A percentile compares a stretch with the other conserved stretches of the same genome.
Evolutionary conservation across 2,329 filamentous ascomycete species (phyloP).

Genomic region (Chrysoporthe cubensis): DNA sequence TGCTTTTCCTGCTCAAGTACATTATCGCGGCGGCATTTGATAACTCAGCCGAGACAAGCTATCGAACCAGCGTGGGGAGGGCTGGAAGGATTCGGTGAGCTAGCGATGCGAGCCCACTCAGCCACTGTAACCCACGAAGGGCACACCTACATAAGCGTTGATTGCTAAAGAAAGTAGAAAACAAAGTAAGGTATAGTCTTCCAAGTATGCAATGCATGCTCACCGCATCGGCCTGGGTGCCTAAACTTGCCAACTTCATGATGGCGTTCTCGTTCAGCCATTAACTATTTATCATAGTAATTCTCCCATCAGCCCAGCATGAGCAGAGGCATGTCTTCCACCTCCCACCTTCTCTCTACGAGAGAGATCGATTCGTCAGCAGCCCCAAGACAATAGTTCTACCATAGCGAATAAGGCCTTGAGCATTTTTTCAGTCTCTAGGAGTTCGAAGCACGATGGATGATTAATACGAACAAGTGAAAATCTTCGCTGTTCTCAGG

Average conservation of each 20-base stretch:
- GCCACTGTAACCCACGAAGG: neutral
- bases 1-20: neutral
- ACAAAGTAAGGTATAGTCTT: neutral
- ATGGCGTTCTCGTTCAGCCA: neutral
- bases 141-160: neutral
- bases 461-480: neutral
- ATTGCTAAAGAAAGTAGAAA: neutral
- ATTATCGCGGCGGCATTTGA: neutral
- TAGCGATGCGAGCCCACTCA: slow-evolving; percentile 3
- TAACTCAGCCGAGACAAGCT: neutral
- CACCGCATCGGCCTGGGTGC: neutral
- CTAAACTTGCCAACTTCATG: neutral
- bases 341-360: neutral
- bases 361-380: neutral
- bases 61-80: neutral
- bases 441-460: neutral
- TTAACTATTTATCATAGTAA: neutral
- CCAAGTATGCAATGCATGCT: slow-evolving; percentile 4
- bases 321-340: neutral
- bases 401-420: neutral
- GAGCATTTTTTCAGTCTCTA: too few relatives aligned
- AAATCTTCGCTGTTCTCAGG: neutral
- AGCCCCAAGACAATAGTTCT: neutral
- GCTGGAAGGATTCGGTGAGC: neutral
- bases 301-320: neutral